phyloP scores from a whole-genome alignment of 1,139 yeast species.

The Nematodospora anomalae region DNA sequence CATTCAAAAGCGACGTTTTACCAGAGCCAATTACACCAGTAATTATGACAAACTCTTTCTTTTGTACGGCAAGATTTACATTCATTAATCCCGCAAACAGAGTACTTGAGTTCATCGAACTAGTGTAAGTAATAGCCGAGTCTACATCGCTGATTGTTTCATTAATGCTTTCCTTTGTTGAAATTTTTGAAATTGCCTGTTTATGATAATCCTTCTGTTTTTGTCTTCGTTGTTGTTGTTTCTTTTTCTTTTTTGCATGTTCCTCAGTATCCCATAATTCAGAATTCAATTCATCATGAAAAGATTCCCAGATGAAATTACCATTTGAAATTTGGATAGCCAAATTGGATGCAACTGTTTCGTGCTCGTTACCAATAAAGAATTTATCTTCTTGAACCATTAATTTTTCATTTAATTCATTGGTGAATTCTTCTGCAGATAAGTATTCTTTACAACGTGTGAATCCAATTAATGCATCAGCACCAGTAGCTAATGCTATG shows the following conservation, averaged over 20 bases:
- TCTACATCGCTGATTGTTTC: conserved; percentile 4
- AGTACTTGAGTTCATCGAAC: conserved; percentile 14
- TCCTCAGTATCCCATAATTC: conserved; percentile 28
- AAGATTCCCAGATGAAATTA: conserved; percentile 37
- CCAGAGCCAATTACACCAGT: conserved; percentile 47
- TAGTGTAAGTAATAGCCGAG: conserved; percentile 6
- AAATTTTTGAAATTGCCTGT: not conserved
- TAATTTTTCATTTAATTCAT: conserved; percentile 23
- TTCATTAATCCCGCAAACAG: conserved; percentile 33
- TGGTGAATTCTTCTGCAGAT: conserved; percentile 37
- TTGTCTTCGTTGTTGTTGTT: conserved; percentile 14
- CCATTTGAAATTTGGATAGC: conserved; percentile 31
- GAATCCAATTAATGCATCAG: conserved; percentile 56
- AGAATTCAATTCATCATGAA: conserved; percentile 28
- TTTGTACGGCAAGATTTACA: conserved; percentile 28
- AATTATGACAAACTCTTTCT: conserved; percentile 36
- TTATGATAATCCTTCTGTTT: conserved; percentile 12
- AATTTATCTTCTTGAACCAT: conserved; percentile 17
- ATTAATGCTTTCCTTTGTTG: conserved; percentile 2
- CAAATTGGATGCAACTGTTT: conserved; percentile 15
- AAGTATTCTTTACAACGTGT: conserved; percentile 46
- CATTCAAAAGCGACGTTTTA: conserved; percentile 38
- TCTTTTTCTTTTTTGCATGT: conserved; percentile 19
- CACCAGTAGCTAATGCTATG: conserved; percentile 52
- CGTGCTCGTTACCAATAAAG: conserved; percentile 18